Evolutionary conservation across 148 eudicot species (phyloP).

Genomic region (Nepenthes mirabilis): DNA sequence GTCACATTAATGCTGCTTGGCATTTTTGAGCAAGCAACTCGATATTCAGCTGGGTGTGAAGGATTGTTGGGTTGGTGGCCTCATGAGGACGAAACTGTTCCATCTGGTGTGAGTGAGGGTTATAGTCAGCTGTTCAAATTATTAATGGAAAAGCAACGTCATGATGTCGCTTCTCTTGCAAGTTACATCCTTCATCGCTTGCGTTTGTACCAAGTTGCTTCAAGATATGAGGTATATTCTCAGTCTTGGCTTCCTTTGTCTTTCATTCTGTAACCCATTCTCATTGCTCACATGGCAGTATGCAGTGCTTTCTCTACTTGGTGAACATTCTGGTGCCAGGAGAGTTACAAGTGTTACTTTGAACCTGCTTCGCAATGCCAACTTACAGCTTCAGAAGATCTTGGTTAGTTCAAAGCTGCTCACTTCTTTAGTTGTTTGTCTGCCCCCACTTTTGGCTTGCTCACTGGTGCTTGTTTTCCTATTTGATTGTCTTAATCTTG

Average conservation of each 20-base stretch:
- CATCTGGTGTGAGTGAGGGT: constrained; percentile 68
- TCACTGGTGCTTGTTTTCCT: neutral
- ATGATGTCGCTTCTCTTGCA: constrained; percentile 77
- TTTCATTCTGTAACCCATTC: neutral
- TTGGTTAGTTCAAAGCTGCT: constrained; percentile 41
- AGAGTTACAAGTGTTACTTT: constrained; percentile 19
- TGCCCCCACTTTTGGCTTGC: neutral
- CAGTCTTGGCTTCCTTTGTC: neutral
- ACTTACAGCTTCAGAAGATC: constrained; percentile 66
- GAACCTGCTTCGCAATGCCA: constrained; percentile 48
- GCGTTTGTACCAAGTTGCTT: constrained; percentile 83
- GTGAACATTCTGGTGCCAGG: constrained; percentile 31
- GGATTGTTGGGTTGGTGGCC: constrained; percentile 99
- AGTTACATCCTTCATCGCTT: constrained; percentile 83
- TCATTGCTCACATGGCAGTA: constrained; percentile 32
- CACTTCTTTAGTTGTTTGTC: neutral
- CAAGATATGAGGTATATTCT: constrained; percentile 75
- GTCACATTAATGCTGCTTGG: constrained; percentile 66
- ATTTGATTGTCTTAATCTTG: constrained; percentile 4
- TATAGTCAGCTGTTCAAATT: constrained; percentile 77
- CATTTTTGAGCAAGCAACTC: constrained; percentile 82
- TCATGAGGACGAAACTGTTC: constrained; percentile 71
- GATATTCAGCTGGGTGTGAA: constrained; percentile 85
- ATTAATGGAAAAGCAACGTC: constrained; percentile 68
- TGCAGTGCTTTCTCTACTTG: constrained; percentile 61